Evolutionary conservation across 371 early-diverging fungal species (phyloP), one percentile per base, ranked within the genome.

Genomic region (Rhizopus delemar): DNA sequence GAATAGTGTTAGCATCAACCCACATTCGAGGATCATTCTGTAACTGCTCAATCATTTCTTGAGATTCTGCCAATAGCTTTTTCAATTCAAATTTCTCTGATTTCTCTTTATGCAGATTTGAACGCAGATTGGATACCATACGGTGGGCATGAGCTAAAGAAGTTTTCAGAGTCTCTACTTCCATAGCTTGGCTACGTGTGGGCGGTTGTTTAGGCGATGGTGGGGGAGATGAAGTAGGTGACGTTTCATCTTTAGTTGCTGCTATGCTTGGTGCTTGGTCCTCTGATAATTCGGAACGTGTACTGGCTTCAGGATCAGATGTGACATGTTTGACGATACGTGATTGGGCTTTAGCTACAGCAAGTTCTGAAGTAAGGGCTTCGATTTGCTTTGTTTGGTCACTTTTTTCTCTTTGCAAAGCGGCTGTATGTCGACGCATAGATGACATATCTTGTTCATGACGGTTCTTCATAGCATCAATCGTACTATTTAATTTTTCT

Each of bases 391-490:
- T 83, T 6, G 73, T 22, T 8, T 86, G 70, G 15, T 84, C 82
- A 5, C 75, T 55, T 61, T 88, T 90, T 39, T 91, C 91, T 35
- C 87, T 84, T 64, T 89, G 88, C 8, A 88, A 63, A 9, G 74
- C 71, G 28, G 81, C 77, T 5, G 75, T 58, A 51, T 82, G 84
- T 15, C 84, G 84, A 29, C 90, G 87, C 60, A 87, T 71, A 36
- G 69, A 64, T 0, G 74, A 57, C 74, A 87, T 80, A 32, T 90
- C 90, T 56, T 89, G 86, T 54, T 90, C 90, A 39, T 84, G 85
- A 12, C 82, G 78, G 45, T 73, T 67, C 45, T 87, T 89, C 53
- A 80, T 69, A 22, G 72, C 65, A 28, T 81, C 82, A 4, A 89
- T 60, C 5, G 83, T 77, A 4, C 69, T 61, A 5, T 74, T 73